Evolutionary conservation across 2,329 filamentous ascomycete species (phyloP).

Genomic region (Aureobasidium sp.): DNA sequence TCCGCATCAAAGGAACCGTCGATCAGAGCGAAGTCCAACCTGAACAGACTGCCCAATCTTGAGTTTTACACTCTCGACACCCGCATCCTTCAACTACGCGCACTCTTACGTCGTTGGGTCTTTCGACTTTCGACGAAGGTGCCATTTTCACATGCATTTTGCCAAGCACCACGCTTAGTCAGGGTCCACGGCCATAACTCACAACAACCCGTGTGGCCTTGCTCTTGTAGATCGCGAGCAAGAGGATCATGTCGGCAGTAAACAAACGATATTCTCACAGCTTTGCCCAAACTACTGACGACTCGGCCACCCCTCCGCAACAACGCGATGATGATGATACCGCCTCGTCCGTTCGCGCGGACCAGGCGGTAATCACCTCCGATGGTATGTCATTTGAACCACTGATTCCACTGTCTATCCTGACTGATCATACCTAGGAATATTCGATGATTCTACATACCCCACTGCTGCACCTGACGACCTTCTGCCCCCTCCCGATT

Average conservation of each 20-base stretch:
- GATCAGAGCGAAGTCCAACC: slow-evolving; percentile 10
- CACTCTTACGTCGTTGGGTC: not conserved
- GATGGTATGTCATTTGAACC: not conserved
- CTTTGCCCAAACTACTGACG: not conserved
- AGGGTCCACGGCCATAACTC: not conserved
- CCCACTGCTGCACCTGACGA: not conserved
- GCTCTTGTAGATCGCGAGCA: not conserved
- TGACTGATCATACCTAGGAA: not conserved
- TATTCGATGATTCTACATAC: slow-evolving; percentile 8
- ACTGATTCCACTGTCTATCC: not conserved
- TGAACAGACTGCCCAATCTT: not conserved
- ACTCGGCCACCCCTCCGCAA: not conserved
- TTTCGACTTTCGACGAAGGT: not conserved
- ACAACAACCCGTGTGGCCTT: slow-evolving; percentile 1
- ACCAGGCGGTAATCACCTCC: not conserved
- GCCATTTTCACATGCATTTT: slow-evolving; percentile 8
- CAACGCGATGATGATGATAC: not conserved
- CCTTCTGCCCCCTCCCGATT: slow-evolving; percentile 39
- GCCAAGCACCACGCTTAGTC: slow-evolving; percentile 9
- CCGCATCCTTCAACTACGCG: not conserved
- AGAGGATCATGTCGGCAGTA: not conserved
- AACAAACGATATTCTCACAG: slow-evolving; percentile 6
- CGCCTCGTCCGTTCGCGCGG: not conserved
- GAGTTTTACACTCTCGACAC: not conserved
- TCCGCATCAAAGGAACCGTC: slow-evolving; percentile 23